Evolutionary conservation across 257 asterid genomes (phyloP), one percentile per base, ranked within the genome.

Genomic region (Rehmannia glutinosa): DNA sequence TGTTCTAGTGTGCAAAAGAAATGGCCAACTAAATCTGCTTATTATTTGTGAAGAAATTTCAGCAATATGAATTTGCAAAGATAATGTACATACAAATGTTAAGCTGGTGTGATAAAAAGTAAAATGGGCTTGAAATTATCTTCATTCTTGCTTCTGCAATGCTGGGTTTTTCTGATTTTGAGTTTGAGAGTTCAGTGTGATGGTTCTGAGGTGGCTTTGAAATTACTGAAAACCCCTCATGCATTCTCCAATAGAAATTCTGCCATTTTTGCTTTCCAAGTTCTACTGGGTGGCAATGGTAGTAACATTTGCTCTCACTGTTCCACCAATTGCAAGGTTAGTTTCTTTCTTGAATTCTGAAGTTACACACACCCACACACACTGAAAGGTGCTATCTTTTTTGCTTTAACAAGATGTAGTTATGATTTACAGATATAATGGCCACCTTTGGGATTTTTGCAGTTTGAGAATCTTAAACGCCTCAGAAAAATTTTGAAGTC

Each of bases 271-370:
- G 66, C 58, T 21, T 92, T 90, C 71, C 81, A 78, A 75, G 87
- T 82, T 52, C 25, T 78, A 66, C 73, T 70, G 58, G 78, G 75
- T 64, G 80, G 69, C 74, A 74, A 80, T 51, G 86, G 74, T 43
- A 51, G 58, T 0, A 32, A 5, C 76, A 60, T 74, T 62, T 92
- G 97, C 75, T 54, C 36, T 12, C 63, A 71, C 24, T 86, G 96
- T 55, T 58, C 83, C 80, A 80, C 91, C 55, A 67, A 16, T 81
- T 92, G 98, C 87, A 90, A 89, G 96, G 98, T 92, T 62, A 52
- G 76, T 66, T 54, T 66, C 27, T 61, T 17, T 8, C 49, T 46
- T 73, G 67, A 67, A 69, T 72, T 63, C 56, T n/a, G 2, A 11
- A 30, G 17, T 36, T 51, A 36, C 66, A 53, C 24, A 60, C 57